Conservation (phyloP, 2,329 filamentous ascomycete species). For the Xenosphaeropsis pyriputrescens region DNA sequence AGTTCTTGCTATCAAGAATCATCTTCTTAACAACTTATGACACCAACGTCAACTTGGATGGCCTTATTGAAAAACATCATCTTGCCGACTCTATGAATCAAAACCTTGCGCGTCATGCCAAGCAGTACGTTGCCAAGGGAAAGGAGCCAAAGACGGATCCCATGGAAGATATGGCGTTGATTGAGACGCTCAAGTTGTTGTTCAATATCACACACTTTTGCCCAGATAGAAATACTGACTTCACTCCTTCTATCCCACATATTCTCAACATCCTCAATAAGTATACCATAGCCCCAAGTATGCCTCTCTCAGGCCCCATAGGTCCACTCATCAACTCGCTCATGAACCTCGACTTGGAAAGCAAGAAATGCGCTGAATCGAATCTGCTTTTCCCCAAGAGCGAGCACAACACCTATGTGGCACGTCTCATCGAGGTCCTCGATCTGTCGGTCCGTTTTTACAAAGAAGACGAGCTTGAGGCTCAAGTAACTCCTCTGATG, state of each 20-base stretch:
- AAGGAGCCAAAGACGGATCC: constrained; percentile 24
- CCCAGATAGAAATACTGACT: constrained; percentile 41
- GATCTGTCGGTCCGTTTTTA: constrained; percentile 50
- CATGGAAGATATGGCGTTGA: constrained; percentile 67
- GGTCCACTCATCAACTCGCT: constrained; percentile 66
- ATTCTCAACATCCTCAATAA: constrained; percentile 58
- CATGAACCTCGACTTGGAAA: constrained; percentile 59
- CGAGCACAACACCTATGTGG: constrained; percentile 41
- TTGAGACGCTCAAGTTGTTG: constrained; percentile 72
- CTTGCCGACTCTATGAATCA: constrained; percentile 54
- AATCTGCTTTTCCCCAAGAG: constrained; percentile 51
- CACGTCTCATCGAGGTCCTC: constrained; percentile 56
- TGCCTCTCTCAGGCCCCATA: constrained; percentile 60
- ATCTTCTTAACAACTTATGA: constrained; percentile 71
- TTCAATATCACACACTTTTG: constrained; percentile 79
- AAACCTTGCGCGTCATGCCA: constrained; percentile 58
- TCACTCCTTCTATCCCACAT: constrained; percentile 52
- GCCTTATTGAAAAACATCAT: constrained; percentile 49
- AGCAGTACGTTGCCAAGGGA: constrained; percentile 25
- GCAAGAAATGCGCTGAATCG: constrained; percentile 24
- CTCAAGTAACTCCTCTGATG: constrained; percentile 56
- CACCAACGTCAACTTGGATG: constrained; percentile 49
- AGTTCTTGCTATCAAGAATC: constrained; percentile 71
- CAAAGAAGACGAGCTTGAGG: constrained; percentile 55
- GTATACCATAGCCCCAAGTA: constrained; percentile 36